These are phyloP conservation scores for Hamamelis virginiana DNA, from an alignment of 164 flowering plant genomes.

Conservation along the genomic window DNA sequence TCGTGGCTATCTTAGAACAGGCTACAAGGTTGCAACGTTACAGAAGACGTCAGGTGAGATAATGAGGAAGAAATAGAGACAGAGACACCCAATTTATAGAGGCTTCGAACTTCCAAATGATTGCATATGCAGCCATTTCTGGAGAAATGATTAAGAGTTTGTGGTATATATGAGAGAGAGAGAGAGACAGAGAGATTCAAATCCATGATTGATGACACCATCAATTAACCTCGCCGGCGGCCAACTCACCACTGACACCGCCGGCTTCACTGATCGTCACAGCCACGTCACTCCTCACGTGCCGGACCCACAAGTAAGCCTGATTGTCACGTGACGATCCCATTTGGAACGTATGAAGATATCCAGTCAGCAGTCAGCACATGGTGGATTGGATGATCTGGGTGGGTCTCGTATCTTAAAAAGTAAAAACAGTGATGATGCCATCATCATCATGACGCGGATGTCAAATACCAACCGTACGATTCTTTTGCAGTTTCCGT, in stretches of 20 bases:
- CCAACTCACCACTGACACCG: not conserved
- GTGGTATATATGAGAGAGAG: not conserved
- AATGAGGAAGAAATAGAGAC: not conserved
- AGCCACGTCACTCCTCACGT: not conserved
- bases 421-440: not conserved
- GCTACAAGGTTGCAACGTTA: not conserved
- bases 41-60: not conserved
- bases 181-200: not conserved
- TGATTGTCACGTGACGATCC: no score
- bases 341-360: not conserved
- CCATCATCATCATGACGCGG: not conserved
- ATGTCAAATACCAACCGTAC: not conserved
- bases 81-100: slow-evolving; percentile 13
- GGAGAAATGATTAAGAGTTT: slow-evolving; percentile 16
- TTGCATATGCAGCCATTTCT: slow-evolving; percentile 37
- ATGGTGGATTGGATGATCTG: no score
- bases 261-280: not conserved
- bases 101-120: slow-evolving; percentile 11
- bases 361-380: not conserved
- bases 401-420: no score
- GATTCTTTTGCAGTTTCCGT: not conserved
- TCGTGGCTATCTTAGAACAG: not conserved
- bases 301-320: no score
- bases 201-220: not conserved
- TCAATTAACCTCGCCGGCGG: not conserved